Conservation (phyloP, 2,329 filamentous ascomycete species). For the Trichoderma sp. region DNA sequence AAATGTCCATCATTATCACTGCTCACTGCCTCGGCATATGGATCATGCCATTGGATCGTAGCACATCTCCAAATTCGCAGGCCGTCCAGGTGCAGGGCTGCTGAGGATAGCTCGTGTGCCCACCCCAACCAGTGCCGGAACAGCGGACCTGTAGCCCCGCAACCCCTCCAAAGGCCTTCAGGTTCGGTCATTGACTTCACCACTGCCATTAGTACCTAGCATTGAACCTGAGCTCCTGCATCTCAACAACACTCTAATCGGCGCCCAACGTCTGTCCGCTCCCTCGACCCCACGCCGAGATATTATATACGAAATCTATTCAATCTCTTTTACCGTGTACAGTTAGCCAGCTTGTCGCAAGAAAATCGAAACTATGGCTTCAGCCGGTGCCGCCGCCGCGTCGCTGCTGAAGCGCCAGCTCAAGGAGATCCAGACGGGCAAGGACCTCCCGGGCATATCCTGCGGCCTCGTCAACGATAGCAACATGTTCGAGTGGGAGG, state of each 20-base stretch:
- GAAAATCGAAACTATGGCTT: constrained; percentile 43
- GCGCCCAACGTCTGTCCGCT: too few species aligned
- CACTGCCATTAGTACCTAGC: neutral
- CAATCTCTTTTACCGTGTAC: neutral
- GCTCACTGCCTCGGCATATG: too few species aligned
- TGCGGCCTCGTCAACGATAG: constrained; percentile 81
- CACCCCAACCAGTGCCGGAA: constrained; percentile 14
- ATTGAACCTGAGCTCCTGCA: neutral
- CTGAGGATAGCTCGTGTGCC: constrained; percentile 1
- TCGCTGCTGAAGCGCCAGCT: constrained; percentile 81
- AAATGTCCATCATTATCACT: too few species aligned
- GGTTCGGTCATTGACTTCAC: neutral
- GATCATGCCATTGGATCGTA: neutral
- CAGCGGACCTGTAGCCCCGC: constrained; percentile 16
- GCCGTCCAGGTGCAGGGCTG: constrained; percentile 11
- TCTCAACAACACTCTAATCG: neutral
- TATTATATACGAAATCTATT: neutral
- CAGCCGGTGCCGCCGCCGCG: constrained; percentile 59
- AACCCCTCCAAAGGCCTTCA: neutral
- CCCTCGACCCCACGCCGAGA: too few species aligned
- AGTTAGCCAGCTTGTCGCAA: neutral
- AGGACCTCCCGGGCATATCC: constrained; percentile 91
- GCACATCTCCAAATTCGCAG: neutral
- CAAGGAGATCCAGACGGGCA: constrained; percentile 89
- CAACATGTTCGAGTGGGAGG: constrained; percentile 97